These are phyloP conservation scores for Poronia punctata DNA, from an alignment of 495 filamentous ascomycete species.

Conservation along the genomic window DNA sequence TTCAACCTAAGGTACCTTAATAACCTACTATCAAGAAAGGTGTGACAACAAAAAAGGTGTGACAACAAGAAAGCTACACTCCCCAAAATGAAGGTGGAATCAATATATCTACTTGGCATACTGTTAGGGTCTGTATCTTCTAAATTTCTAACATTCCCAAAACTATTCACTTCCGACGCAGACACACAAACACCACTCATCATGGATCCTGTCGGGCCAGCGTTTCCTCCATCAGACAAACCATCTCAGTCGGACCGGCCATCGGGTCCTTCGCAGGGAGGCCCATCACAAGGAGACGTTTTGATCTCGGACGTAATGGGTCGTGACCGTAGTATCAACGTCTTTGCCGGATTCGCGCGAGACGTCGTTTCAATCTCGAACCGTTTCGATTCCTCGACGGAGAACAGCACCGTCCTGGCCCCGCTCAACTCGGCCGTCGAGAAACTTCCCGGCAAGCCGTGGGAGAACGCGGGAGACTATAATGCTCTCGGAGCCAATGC, in stretches of 20 bases:
- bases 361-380: conserved; percentile 65
- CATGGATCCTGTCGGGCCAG: conserved; percentile 29
- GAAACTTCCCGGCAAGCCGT: conserved; percentile 78
- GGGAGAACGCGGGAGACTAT: conserved; percentile 87
- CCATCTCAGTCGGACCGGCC: conserved; percentile 35
- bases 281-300: conserved; percentile 29
- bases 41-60: no score
- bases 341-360: conserved; percentile 80
- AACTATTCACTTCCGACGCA: conserved; percentile 1
- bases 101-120: conserved; percentile 11
- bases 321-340: conserved; percentile 70
- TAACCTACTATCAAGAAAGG: no score
- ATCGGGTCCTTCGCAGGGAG: no score
- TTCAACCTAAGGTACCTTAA: no score
- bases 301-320: conserved; percentile 84
- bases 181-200: conserved; percentile 29
- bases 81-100: conserved; percentile 14
- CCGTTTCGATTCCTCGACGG: conserved; percentile 59
- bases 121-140: conserved; percentile 14
- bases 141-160: conserved; percentile 11
- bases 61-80: background rate
- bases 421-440: conserved; percentile 78
- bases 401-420: conserved; percentile 85
- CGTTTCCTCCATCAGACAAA: conserved; percentile 23
- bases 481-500: conserved; percentile 61